Evolutionary conservation across 176 grass and related monocot genomes (phyloP), one percentile per base, ranked within the genome.

Genomic region (maize (Zea mays)): DNA sequence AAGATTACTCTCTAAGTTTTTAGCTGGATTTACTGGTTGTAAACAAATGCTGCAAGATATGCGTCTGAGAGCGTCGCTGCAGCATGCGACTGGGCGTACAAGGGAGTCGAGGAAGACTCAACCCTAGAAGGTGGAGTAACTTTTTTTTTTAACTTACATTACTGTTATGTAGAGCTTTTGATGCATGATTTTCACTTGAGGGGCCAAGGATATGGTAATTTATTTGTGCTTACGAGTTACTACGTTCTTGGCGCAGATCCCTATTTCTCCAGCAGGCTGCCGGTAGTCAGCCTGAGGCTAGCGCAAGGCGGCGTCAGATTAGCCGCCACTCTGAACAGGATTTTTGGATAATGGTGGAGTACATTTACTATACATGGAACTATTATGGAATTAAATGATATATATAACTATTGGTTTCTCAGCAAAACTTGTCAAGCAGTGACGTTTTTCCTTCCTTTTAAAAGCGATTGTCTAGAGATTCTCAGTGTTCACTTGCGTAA

Each of bases 31-130:
- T 55, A 27, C 27, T 62, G 52, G 66, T 5, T 45, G 55, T 39
- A 39, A 75, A 39, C 27, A 39, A 67, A 75, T 41, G 35, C 34
- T 59, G n/a, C 34, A 63, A 90, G 87, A 70, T 93, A 88, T 59
- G 91, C 87, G 34, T 70, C 91, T 2, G 87, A 93, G 77, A 83
- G 87, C 62, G 83, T 93, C 58, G 27, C 82, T 13, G 88, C 85
- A 78, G 85, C 87, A 57, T 93, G 91, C 34, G 61, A 88, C 50
- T 93, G 85, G 91, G 91, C 88, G 19, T 88, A 90, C 66, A 90
- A 90, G 71, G 67, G 66, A 33, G 88, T 86, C 41, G 16, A 57
- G 1, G 34, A 85, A 44, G 79, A 79, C 69, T 69, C 91, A 4
- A 52, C 60, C 1, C 51, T 90, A 16, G 15, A 72, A 67, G 91